phyloP scores from a whole-genome alignment of 2,329 filamentous ascomycete species.

The Talaromyces amestolkiae region DNA sequence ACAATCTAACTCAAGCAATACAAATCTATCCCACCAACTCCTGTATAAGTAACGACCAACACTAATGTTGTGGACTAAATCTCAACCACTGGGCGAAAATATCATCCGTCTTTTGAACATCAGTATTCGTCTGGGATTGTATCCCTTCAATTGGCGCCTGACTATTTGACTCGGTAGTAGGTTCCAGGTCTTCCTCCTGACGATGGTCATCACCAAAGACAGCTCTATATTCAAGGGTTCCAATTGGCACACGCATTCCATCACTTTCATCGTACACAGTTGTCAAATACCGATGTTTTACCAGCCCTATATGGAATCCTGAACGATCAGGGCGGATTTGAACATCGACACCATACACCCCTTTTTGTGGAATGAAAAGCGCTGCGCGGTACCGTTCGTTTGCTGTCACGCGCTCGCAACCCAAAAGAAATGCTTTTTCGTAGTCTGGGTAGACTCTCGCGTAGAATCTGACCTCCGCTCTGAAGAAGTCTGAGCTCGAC shows the following conservation, averaged over 20 bases:
- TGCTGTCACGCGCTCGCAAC: background rate
- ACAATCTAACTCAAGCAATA: background rate
- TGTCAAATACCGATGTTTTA: background rate
- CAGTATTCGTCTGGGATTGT: background rate
- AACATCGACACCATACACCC: conserved; percentile 4
- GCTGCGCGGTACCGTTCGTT: background rate
- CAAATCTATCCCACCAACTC: no score
- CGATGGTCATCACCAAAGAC: background rate
- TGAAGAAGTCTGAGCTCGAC: background rate
- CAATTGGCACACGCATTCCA: background rate
- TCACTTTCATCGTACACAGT: background rate
- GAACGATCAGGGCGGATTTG: background rate
- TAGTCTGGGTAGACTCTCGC: background rate
- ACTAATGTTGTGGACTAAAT: background rate
- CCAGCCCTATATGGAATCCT: background rate
- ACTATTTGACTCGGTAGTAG: background rate
- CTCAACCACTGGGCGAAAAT: background rate
- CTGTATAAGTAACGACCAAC: background rate
- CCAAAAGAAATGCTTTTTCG: background rate
- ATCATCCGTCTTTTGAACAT: background rate
- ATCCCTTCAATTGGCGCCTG: background rate
- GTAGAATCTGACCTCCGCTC: background rate
- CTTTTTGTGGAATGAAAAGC: background rate
- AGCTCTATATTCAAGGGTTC: background rate
- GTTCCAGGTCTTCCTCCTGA: background rate